Percentiles rank a stretch among this genome's conserved stretches.
Conservation (phyloP, 805 yeast species). For the Candida berthetii region DNA sequence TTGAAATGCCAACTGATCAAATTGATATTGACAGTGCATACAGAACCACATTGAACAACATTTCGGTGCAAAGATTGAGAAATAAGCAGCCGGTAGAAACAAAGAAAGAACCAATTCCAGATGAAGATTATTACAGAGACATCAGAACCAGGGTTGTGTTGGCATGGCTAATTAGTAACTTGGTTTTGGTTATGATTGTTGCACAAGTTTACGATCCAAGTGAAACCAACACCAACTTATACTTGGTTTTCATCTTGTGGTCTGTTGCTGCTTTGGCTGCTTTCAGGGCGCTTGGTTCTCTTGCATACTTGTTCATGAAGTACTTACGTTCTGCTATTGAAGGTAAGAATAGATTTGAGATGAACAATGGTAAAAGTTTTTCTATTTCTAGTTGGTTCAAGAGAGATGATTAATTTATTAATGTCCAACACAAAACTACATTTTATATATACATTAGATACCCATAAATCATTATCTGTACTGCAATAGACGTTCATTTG, state of each 20-base stretch:
- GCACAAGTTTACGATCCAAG: constrained; percentile 74
- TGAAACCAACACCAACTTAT: constrained; percentile 61
- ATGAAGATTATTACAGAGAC: constrained; percentile 88
- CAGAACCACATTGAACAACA: constrained; percentile 64
- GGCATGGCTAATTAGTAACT: constrained; percentile 83
- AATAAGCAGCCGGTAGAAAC: constrained; percentile 40
- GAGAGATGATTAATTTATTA: background rate
- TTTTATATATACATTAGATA: no score
- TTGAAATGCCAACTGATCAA: constrained; percentile 66
- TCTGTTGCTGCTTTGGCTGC: constrained; percentile 81
- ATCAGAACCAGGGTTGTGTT: constrained; percentile 94
- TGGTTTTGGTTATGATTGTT: constrained; percentile 79
- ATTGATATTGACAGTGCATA: constrained; percentile 78
- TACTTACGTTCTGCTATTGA: constrained; percentile 33
- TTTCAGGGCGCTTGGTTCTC: constrained; percentile 79
- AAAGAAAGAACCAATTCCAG: constrained; percentile 31
- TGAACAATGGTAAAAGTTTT: constrained; percentile 23
- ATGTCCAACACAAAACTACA: no score
- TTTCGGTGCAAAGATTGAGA: constrained; percentile 63
- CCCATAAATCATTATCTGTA: no score
- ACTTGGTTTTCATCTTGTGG: constrained; percentile 84
- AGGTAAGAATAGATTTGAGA: constrained; percentile 29
- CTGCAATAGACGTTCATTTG: no score
- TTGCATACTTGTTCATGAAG: constrained; percentile 49
- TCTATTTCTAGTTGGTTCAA: constrained; percentile 12